Evolutionary conservation across 106 monocot genomes (phyloP).

Genomic region (Dendrobium huoshanense): DNA sequence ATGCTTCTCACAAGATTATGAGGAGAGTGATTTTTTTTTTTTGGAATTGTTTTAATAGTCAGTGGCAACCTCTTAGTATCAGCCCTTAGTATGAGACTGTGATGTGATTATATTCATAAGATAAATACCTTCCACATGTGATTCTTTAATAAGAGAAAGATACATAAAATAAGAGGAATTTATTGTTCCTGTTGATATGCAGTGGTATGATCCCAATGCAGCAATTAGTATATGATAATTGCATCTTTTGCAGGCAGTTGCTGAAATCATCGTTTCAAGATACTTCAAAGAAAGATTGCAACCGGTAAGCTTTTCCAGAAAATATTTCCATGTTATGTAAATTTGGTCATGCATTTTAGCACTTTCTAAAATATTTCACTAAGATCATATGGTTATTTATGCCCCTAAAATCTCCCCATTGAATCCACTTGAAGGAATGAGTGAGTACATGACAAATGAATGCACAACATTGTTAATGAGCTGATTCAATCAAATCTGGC

Average conservation of each 20-base stretch:
- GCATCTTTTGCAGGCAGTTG: slow-evolving; percentile 65
- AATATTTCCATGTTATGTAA: slow-evolving; percentile 5
- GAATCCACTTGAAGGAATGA: no score
- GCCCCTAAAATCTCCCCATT: background rate
- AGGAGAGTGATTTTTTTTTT: slow-evolving; percentile 60
- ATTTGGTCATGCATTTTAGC: background rate
- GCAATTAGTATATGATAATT: background rate
- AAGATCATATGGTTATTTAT: slow-evolving; percentile 4
- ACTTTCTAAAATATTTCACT: background rate
- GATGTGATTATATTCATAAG: background rate
- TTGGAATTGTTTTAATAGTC: slow-evolving; percentile 16
- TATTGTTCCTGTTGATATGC: background rate
- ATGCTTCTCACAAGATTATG: slow-evolving; percentile 60
- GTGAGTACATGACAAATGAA: background rate
- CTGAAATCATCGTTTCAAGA: slow-evolving; percentile 74
- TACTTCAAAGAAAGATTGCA: slow-evolving; percentile 53
- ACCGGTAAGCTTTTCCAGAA: slow-evolving; percentile 48
- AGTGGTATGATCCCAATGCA: background rate
- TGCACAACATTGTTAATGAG: background rate
- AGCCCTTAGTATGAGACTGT: background rate
- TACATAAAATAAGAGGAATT: background rate
- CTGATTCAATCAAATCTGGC: background rate
- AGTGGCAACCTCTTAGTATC: background rate
- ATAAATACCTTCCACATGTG: background rate
- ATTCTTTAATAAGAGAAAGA: background rate